Conservation (phyloP, 1,284 basidiomycete genomes). For the Apiotrichum brassicae region DNA sequence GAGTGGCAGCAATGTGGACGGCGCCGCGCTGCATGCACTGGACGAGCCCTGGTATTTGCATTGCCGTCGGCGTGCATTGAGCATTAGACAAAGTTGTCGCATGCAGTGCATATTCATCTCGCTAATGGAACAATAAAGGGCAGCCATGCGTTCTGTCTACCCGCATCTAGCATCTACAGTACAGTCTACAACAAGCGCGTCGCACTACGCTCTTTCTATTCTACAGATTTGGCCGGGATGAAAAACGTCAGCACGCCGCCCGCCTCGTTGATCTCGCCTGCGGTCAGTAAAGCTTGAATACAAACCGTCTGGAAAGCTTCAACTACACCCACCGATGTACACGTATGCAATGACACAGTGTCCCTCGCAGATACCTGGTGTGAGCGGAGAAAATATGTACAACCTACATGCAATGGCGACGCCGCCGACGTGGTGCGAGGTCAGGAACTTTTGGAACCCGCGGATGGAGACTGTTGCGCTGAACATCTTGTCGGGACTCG, state of each 20-base stretch:
- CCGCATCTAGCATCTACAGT: no score
- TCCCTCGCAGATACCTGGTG: slow-evolving; percentile 70
- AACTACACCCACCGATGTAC: slow-evolving; percentile 57
- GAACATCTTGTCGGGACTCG: slow-evolving; percentile 56
- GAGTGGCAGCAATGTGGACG: no score
- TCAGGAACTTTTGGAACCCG: slow-evolving; percentile 75
- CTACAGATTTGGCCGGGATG: slow-evolving; percentile 54
- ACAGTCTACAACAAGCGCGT: no score
- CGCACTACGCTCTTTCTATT: no score
- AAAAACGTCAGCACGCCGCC: slow-evolving; percentile 86
- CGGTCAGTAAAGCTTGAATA: not conserved
- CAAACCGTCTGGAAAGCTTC: no score
- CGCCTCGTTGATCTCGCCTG: slow-evolving; percentile 64
- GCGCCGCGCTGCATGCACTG: no score
- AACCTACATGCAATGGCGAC: slow-evolving; percentile 75
- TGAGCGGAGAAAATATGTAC: not conserved
- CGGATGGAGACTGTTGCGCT: slow-evolving; percentile 64
- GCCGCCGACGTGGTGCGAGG: slow-evolving; percentile 73
- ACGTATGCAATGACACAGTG: slow-evolving; percentile 85
- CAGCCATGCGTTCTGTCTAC: no score
- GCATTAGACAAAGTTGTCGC: no score
- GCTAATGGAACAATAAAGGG: no score
- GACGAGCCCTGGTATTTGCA: no score
- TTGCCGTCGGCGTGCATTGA: no score
- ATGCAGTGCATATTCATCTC: no score